A percentile compares a stretch with the other conserved stretches of the same genome.
Conservation (phyloP, 345 rosid genomes). For the Eucalyptus rudis region DNA sequence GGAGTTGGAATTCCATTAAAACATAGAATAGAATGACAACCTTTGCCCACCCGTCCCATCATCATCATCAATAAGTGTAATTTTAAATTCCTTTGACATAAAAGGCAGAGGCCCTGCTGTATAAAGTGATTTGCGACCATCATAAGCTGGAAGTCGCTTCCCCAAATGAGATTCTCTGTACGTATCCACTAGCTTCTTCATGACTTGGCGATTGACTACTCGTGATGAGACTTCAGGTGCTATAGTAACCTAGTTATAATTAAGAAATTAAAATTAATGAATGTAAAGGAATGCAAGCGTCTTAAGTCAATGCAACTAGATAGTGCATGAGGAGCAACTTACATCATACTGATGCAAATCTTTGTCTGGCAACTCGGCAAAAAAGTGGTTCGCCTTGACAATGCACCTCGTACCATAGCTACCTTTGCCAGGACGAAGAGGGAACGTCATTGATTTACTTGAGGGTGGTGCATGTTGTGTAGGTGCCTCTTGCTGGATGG, state of each 20-base stretch:
- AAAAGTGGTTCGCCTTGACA: slow-evolving; percentile 43
- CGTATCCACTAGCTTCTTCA: slow-evolving; percentile 22
- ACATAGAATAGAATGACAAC: background rate
- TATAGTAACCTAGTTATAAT: slow-evolving; percentile 25
- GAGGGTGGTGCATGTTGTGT: slow-evolving; percentile 59
- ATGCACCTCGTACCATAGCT: slow-evolving; percentile 20
- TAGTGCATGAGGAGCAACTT: background rate
- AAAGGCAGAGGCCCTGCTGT: slow-evolving; percentile 49
- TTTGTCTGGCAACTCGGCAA: slow-evolving; percentile 34
- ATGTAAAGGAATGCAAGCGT: background rate
- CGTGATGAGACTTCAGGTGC: slow-evolving; percentile 39
- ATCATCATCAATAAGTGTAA: slow-evolving; percentile 33
- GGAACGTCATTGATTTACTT: slow-evolving; percentile 41
- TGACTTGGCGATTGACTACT: slow-evolving; percentile 33
- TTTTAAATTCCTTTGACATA: slow-evolving; percentile 25
- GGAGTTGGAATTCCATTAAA: background rate
- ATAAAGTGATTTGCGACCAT: slow-evolving; percentile 43
- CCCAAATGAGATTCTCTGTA: slow-evolving; percentile 27
- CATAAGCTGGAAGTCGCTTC: slow-evolving; percentile 43
- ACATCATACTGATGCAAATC: slow-evolving; percentile 47
- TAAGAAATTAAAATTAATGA: background rate
- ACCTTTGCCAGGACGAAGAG: slow-evolving; percentile 44
- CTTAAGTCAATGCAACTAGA: background rate
- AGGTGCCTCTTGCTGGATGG: slow-evolving; percentile 35
- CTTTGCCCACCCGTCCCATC: slow-evolving; percentile 29